phyloP scores from a whole-genome alignment of 129 eudicot species.

The Mikania micrantha region DNA sequence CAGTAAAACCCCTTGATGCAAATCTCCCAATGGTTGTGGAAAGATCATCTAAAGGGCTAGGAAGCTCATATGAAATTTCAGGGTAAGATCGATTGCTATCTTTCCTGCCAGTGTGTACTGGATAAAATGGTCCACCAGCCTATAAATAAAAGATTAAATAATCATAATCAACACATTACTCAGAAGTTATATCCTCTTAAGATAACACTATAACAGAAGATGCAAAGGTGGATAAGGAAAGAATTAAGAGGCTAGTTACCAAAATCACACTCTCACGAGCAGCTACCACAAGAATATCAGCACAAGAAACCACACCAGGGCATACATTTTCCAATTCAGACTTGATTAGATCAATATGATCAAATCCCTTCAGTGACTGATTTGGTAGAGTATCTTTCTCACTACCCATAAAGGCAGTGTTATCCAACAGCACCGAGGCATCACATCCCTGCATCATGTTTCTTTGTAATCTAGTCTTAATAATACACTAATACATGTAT shows the following conservation, averaged over 20 bases:
- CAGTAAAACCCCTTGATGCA: conserved; percentile 51
- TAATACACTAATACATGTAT: neutral
- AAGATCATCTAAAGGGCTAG: conserved; percentile 61
- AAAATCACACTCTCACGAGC: conserved; percentile 69
- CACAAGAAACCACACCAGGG: conserved; percentile 77
- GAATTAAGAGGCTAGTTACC: conserved; percentile 27
- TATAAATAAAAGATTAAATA: conserved; percentile 18
- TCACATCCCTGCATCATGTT: conserved; percentile 61
- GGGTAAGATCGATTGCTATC: conserved; percentile 44
- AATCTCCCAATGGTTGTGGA: conserved; percentile 27
- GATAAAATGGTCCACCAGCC: conserved; percentile 89
- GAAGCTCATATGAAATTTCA: conserved; percentile 45
- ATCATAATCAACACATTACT: neutral
- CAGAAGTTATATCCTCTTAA: neutral
- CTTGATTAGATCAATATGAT: conserved; percentile 50
- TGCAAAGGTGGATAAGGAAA: neutral
- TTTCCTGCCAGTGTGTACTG: conserved; percentile 61
- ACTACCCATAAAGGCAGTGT: conserved; percentile 37
- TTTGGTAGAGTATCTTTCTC: conserved; percentile 68
- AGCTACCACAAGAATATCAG: conserved; percentile 66
- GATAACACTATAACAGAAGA: neutral
- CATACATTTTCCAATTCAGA: conserved; percentile 46
- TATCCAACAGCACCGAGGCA: conserved; percentile 75
- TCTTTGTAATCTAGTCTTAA: neutral
- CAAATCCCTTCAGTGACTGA: conserved; percentile 52